Base-by-base conservation (phyloP, 352 stramenopile species). In the Phytopythium aichiense region DNA sequence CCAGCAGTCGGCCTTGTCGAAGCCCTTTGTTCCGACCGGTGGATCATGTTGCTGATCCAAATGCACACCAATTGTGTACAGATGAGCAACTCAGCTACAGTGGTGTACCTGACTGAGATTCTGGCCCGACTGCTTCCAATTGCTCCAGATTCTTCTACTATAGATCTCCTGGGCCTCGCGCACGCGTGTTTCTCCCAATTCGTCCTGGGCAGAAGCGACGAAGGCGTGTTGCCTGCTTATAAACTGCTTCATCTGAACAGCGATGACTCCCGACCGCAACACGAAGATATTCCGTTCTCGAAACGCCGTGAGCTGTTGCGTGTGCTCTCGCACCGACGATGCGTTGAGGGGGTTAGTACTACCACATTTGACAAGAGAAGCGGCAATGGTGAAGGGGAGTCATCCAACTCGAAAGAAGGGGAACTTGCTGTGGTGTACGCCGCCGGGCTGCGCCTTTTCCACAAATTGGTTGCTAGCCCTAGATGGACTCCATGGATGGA, bases 81-180 rank as follows among this genome's bases (percentile, higher is more conserved):
- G n/a, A 43, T 15, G 45, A 71, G 23, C 33, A 58, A 30, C 30
- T 69, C 50, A 15, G 30, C 9, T 22, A 33, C 54, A n/a, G 73
- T 77, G 52, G 52, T 77, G 1, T 71, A 72, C 31, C 23, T 81
- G 2, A 71, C 65, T 30, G 58, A 73, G 50, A 61, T 85, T 31
- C 59, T 85, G 28, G 40, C 60, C 9, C n/a, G 61, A 38, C 48
- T 72, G n/a, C 48, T 82, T 4, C 71, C 71, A 0, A 49, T 60
- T 51, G 28, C 48, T 22, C 46, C 59, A 22, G 33, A 51, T 37
- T 35, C 28, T 20, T 28, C 51, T 22, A 37, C 59, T 22, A 31
- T 72, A 35, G 38, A 66, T 56, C 18, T 66, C 25, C 18, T 61
- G 37, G 25, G 8, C 20, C 38, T 77, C 37, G 48, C 25, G 0